A percentile compares a stretch with the other conserved stretches of the same genome.
phyloP scores from a whole-genome alignment of 2,329 filamentous ascomycete species.

The Claviceps monticola region DNA sequence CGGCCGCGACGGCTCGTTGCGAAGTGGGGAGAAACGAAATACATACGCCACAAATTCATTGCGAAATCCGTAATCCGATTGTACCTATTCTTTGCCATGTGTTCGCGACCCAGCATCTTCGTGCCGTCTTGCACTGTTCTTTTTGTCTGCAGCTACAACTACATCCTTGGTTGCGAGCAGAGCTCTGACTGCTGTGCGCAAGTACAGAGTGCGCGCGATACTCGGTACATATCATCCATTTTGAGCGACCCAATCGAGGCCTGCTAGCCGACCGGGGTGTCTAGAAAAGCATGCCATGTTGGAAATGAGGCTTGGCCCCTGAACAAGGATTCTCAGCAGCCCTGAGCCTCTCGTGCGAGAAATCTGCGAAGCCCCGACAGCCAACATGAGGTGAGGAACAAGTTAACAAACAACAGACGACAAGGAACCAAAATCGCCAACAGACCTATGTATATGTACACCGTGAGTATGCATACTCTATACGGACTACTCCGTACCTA shows the following conservation, averaged over 20 bases:
- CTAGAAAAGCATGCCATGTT: not conserved
- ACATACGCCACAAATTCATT: not conserved
- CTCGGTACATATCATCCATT: not conserved
- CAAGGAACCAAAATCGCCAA: not conserved
- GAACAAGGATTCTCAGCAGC: constrained; percentile 3
- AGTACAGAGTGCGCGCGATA: not conserved
- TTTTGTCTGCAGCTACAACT: not conserved
- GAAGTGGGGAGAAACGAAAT: not conserved
- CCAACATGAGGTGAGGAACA: not conserved
- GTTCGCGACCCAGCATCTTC: not conserved
- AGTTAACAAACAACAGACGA: not conserved
- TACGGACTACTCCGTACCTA: too few species aligned
- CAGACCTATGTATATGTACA: not conserved
- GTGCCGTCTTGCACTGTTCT: too few species aligned
- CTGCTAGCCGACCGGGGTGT: not conserved
- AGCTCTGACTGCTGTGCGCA: not conserved
- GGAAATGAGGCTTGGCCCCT: constrained; percentile 5
- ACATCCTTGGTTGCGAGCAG: not conserved
- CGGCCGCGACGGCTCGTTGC: constrained; percentile 2
- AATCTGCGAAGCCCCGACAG: not conserved
- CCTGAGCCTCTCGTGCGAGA: not conserved
- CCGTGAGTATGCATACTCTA: too few species aligned
- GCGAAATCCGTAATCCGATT: not conserved
- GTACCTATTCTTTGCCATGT: not conserved
- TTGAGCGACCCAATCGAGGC: not conserved